A percentile compares a stretch with the other conserved stretches of the same genome.
phyloP scores from a whole-genome alignment of 139 green algal genomes.

The Axilococcus clingmanii region DNA sequence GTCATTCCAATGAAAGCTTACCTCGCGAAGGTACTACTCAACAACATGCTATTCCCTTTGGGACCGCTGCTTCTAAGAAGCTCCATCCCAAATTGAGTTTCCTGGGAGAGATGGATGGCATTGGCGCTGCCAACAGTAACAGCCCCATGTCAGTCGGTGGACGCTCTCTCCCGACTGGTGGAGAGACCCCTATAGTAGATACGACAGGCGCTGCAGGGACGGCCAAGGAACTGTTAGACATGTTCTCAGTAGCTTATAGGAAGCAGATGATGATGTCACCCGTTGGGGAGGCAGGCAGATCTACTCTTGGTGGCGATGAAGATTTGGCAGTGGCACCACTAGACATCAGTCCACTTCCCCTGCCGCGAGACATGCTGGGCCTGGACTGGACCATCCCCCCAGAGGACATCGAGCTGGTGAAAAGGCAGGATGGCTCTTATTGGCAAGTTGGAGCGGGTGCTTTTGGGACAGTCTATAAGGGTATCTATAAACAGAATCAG shows the following conservation, averaged over 20 bases:
- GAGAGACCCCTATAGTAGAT: background rate
- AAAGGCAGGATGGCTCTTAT: constrained; percentile 14
- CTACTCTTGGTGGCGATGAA: no score
- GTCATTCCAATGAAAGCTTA: no score
- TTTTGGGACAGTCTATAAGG: constrained; percentile 51
- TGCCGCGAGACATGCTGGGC: no score
- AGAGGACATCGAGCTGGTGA: constrained; percentile 28
- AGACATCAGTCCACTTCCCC: no score
- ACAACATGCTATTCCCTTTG: background rate
- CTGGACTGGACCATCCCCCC: constrained; percentile 11
- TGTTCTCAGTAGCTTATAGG: no score
- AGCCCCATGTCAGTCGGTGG: background rate
- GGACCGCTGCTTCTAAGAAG: background rate
- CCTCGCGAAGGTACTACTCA: background rate
- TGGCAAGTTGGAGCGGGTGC: constrained; percentile 33
- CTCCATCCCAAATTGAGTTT: background rate
- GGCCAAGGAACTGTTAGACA: background rate
- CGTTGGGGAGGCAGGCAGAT: no score
- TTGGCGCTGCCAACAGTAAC: background rate
- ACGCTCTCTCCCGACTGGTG: background rate
- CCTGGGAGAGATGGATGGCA: background rate
- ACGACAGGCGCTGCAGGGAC: no score
- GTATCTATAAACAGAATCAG: constrained; percentile 52
- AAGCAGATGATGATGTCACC: no score
- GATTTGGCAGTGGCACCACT: no score